Conservation (phyloP, 129 eudicot species). For the Flaveria brownii region DNA sequence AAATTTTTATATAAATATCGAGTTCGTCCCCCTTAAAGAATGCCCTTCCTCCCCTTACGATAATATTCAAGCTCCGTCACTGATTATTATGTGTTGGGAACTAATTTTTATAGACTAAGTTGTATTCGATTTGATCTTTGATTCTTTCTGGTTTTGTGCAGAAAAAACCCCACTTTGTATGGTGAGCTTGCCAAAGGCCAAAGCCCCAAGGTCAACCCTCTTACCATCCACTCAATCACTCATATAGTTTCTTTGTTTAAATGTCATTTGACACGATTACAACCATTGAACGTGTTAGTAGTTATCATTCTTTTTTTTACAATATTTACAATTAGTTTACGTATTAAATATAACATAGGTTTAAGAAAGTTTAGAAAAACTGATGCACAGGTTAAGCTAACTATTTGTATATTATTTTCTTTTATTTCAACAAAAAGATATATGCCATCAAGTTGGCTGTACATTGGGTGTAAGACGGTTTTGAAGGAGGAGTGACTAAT, state of each 20-base stretch:
- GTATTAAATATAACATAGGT: too few relatives aligned
- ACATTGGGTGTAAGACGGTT: too few relatives aligned
- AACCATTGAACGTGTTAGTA: not conserved
- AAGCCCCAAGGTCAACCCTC: conserved; percentile 74
- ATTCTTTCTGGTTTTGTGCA: conserved; percentile 23
- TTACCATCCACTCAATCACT: not conserved
- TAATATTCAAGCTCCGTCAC: too few relatives aligned
- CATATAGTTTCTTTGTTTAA: not conserved
- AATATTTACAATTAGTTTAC: not conserved
- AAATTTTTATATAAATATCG: too few relatives aligned
- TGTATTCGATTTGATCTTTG: conserved; percentile 1
- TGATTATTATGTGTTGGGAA: not conserved
- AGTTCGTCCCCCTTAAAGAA: too few relatives aligned
- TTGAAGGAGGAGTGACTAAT: too few relatives aligned
- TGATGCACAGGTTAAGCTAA: too few relatives aligned
- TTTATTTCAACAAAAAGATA: too few relatives aligned
- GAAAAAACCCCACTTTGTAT: conserved; percentile 64
- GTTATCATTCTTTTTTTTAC: not conserved
- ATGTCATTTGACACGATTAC: not conserved
- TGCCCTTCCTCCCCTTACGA: too few relatives aligned
- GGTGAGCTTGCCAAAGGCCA: conserved; percentile 72
- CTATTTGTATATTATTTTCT: too few relatives aligned
- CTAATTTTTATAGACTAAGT: not conserved
- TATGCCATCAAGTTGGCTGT: too few relatives aligned
- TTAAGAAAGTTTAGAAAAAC: too few relatives aligned